Percentiles rank a stretch among this genome's conserved stretches.
These are phyloP conservation scores for Cucurbita pepo DNA, from an alignment of 306 rosid species.

Conservation along the genomic window DNA sequence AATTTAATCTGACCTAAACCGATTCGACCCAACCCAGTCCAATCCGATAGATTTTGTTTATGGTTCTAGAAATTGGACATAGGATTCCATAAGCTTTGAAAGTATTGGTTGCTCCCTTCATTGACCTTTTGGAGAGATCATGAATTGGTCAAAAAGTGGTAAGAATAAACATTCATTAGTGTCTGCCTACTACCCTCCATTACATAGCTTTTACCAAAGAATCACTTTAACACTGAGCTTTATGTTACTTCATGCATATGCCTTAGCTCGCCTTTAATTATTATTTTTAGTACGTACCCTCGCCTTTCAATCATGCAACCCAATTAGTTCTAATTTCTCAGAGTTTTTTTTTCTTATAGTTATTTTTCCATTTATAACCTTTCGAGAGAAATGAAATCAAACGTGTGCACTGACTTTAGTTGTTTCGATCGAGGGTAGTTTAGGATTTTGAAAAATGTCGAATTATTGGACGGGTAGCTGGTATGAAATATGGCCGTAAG, in stretches of 20 bases:
- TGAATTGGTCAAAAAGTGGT: slow-evolving; percentile 54
- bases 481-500: too few relatives aligned
- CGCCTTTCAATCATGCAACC: slow-evolving; percentile 41
- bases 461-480: too few relatives aligned
- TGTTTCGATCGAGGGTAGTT: not conserved
- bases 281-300: slow-evolving; percentile 25
- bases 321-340: slow-evolving; percentile 2
- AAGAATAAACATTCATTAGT: slow-evolving; percentile 41
- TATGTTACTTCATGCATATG: slow-evolving; percentile 49
- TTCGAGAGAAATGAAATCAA: too few relatives aligned
- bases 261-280: slow-evolving; percentile 15
- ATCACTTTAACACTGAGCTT: slow-evolving; percentile 67
- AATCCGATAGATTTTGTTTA: not conserved
- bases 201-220: slow-evolving; percentile 68
- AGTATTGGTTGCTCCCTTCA: slow-evolving; percentile 15
- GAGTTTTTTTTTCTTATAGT: not conserved
- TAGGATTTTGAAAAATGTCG: not conserved
- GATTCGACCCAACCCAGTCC: not conserved
- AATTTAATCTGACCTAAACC: not conserved
- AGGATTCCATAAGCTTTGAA: slow-evolving; percentile 72
- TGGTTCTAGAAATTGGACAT: slow-evolving; percentile 22
- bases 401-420: too few relatives aligned
- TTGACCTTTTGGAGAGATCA: slow-evolving; percentile 30
- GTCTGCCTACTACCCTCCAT: slow-evolving; percentile 86
- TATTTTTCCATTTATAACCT: too few relatives aligned